phyloP scores from a whole-genome alignment of 2,329 filamentous ascomycete genomes.

The Aureobasidium sp. region DNA sequence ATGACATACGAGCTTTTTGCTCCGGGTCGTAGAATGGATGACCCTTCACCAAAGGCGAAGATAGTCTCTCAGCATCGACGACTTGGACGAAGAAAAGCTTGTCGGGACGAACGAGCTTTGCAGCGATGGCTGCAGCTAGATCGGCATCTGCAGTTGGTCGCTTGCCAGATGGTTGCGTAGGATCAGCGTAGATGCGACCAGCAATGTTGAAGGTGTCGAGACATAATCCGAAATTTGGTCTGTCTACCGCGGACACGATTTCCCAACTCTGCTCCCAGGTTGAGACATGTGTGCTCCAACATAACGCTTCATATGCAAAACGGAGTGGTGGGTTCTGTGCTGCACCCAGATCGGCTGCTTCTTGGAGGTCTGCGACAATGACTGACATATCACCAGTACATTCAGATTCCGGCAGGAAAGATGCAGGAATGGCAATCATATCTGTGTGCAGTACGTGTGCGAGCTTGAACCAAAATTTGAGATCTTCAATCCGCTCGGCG shows the following conservation, averaged over 20 bases:
- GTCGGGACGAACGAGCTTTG: conserved; percentile 4
- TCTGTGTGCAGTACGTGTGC: conserved; percentile 59
- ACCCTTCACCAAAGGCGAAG: conserved; percentile 45
- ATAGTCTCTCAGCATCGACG: conserved; percentile 63
- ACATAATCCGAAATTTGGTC: conserved; percentile 20
- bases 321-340: conserved; percentile 46
- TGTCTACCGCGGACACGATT: conserved; percentile 45
- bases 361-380: conserved; percentile 55
- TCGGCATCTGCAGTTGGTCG: conserved; percentile 26
- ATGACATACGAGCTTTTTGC: conserved; percentile 62
- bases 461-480: conserved; percentile 64
- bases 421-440: conserved; percentile 67
- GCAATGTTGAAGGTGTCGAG: conserved; percentile 22
- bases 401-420: conserved; percentile 50
- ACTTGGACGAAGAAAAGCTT: conserved; percentile 74
- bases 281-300: conserved; percentile 63
- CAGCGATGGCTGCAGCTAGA: conserved; percentile 16
- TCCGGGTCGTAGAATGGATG: conserved; percentile 51
- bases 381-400: conserved; percentile 47
- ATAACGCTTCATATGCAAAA: conserved; percentile 68
- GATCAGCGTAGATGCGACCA: conserved; percentile 21
- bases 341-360: conserved; percentile 62
- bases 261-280: conserved; percentile 69
- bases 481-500: conserved; percentile 51
- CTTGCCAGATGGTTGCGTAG: conserved; percentile 16